Percentiles rank a stretch among this genome's conserved stretches.
phyloP scores from a whole-genome alignment of 371 early-diverging fungal genomes.

The Nosema muscidifuracis region DNA sequence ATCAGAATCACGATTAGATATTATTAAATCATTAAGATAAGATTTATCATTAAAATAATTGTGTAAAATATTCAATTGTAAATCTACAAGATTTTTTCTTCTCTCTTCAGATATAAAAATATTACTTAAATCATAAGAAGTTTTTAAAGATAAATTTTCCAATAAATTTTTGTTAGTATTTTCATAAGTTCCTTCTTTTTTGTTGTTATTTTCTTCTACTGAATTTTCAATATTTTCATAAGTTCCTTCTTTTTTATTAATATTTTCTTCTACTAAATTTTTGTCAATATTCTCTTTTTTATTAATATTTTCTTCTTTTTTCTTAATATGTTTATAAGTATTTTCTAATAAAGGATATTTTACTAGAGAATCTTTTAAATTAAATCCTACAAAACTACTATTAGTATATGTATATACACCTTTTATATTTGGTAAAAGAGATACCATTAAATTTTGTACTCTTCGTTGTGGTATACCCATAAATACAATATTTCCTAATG shows the following conservation, averaged over 20 bases:
- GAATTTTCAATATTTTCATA: not conserved
- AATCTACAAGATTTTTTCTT: conserved; percentile 32
- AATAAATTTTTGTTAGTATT: not conserved
- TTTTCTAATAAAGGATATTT: conserved; percentile 33
- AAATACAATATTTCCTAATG: conserved; percentile 66
- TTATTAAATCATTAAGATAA: conserved; percentile 47
- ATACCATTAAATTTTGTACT: conserved; percentile 62
- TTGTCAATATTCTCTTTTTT: not conserved
- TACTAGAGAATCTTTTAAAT: conserved; percentile 49
- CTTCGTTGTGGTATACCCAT: conserved; percentile 57
- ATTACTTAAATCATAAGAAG: conserved; percentile 4
- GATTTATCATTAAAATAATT: conserved; percentile 4
- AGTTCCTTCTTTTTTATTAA: not conserved
- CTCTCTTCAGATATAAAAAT: conserved; percentile 4
- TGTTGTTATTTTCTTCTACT: not conserved
- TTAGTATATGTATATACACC: conserved; percentile 65
- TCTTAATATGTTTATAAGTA: not conserved
- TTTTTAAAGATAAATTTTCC: not conserved
- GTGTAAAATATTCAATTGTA: conserved; percentile 10
- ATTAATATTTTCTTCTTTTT: not conserved
- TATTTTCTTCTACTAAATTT: not conserved
- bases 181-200: no score
- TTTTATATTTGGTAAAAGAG: conserved; percentile 64
- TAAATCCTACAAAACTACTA: conserved; percentile 61
- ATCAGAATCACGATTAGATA: conserved; percentile 43